Conservation (phyloP, 305 asterid species). For the Fraxinus greggii region DNA sequence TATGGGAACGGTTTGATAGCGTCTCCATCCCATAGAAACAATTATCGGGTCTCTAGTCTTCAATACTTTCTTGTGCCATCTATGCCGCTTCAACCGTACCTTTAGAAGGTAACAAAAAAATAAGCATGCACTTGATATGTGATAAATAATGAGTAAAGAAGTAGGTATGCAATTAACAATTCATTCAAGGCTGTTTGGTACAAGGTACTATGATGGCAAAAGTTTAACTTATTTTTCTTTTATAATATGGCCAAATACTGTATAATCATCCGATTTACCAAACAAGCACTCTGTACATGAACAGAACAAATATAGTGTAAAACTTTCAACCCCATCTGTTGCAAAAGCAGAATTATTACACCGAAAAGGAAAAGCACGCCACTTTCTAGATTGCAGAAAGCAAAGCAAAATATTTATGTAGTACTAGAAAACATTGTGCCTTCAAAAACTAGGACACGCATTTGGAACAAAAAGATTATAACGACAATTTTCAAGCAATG, state of each 20-base stretch:
- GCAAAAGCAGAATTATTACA: not conserved
- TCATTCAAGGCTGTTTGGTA: not conserved
- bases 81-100: constrained; percentile 88
- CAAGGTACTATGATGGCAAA: not conserved
- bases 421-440: not conserved
- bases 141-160: not conserved
- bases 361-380: not conserved
- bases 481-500: not conserved
- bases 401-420: not conserved
- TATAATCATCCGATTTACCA: not conserved
- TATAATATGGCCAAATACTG: not conserved
- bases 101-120: constrained; percentile 28
- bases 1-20: constrained; percentile 89
- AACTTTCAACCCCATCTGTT: not conserved
- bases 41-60: constrained; percentile 96
- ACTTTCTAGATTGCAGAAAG: not conserved
- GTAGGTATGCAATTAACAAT: not conserved
- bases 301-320: not conserved
- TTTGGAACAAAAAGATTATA: not conserved
- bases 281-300: not conserved
- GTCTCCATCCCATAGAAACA: constrained; percentile 98
- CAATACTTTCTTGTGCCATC: constrained; percentile 96
- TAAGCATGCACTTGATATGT: constrained; percentile 2
- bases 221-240: not conserved
- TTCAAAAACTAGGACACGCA: not conserved